Conservation (phyloP, 768 basidiomycete species). For the Boletus tylopilopsis region DNA sequence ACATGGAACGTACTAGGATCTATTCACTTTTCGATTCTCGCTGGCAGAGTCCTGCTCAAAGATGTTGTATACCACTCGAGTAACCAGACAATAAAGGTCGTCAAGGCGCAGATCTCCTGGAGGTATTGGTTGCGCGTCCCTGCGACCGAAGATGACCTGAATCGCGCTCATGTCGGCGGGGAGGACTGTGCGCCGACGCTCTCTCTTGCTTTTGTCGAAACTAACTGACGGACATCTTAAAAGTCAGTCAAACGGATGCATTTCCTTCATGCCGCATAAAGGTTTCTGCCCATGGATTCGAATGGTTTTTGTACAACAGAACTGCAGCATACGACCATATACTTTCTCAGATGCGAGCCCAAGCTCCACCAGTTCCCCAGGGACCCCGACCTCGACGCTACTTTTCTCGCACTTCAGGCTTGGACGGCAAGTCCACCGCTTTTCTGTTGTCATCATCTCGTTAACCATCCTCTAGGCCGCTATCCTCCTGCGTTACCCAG, state of each 20-base stretch:
- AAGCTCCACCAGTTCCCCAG: constrained; percentile 9
- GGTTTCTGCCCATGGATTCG: constrained; percentile 76
- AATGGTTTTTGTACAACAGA: constrained; percentile 91
- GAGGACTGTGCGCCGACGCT: constrained; percentile 48
- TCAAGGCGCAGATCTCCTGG: constrained; percentile 88
- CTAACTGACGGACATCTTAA: constrained; percentile 6
- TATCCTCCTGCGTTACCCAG: constrained; percentile 26
- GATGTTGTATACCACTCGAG: constrained; percentile 88
- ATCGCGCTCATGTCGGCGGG: constrained; percentile 40
- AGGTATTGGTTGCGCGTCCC: constrained; percentile 89
- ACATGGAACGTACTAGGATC: constrained; percentile 51
- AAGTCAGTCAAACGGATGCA: constrained; percentile 34
- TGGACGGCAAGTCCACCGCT: constrained; percentile 32
- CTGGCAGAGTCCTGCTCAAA: constrained; percentile 84
- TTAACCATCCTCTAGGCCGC: constrained; percentile 13
- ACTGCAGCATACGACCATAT: constrained; percentile 89
- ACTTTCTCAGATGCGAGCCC: constrained; percentile 64
- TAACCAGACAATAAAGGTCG: constrained; percentile 82
- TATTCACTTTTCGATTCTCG: constrained; percentile 86
- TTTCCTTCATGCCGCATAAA: constrained; percentile 76
- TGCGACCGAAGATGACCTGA: constrained; percentile 68
- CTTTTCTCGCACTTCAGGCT: constrained; percentile 37
- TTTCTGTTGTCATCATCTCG: neutral
- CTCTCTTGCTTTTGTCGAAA: neutral
- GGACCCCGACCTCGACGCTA: constrained; percentile 34